phyloP scores from a whole-genome alignment of 805 yeast species.

The Lipomyces spencermartinsiae region DNA sequence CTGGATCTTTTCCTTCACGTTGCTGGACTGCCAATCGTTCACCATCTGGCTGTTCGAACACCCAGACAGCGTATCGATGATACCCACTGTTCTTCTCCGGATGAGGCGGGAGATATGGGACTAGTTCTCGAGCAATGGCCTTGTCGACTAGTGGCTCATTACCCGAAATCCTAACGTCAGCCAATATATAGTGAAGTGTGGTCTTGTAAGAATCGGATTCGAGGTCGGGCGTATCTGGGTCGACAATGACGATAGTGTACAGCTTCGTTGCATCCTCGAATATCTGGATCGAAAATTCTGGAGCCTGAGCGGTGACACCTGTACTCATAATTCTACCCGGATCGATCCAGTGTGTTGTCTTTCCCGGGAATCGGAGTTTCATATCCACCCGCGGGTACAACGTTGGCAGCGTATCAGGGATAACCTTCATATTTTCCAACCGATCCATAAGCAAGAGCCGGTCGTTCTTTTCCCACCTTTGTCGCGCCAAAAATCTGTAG shows the following conservation, averaged over 20 bases:
- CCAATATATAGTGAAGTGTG: constrained; percentile 52
- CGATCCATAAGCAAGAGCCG: constrained; percentile 89
- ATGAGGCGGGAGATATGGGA: constrained; percentile 76
- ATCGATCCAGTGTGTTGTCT: constrained; percentile 63
- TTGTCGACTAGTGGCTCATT: constrained; percentile 47
- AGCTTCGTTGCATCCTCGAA: constrained; percentile 61
- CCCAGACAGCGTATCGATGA: constrained; percentile 90
- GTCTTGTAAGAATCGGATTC: constrained; percentile 71
- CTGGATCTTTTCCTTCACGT: constrained; percentile 13
- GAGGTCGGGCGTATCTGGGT: constrained; percentile 89
- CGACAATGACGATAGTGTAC: constrained; percentile 81
- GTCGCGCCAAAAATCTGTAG: constrained; percentile 69
- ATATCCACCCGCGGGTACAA: constrained; percentile 81
- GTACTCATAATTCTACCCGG: constrained; percentile 82
- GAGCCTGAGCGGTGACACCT: constrained; percentile 73
- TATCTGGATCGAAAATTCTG: constrained; percentile 77
- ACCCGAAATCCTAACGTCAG: constrained; percentile 27
- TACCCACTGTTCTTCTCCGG: constrained; percentile 87
- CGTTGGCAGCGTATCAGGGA: constrained; percentile 95
- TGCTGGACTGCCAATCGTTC: constrained; percentile 36
- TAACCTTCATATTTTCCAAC: constrained; percentile 79
- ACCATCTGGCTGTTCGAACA: constrained; percentile 68
- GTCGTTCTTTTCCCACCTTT: constrained; percentile 74
- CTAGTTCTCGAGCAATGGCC: constrained; percentile 52
- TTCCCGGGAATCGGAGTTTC: constrained; percentile 74